phyloP scores from a whole-genome alignment of 1,139 yeast species.

The Pneumocystis carinii region DNA sequence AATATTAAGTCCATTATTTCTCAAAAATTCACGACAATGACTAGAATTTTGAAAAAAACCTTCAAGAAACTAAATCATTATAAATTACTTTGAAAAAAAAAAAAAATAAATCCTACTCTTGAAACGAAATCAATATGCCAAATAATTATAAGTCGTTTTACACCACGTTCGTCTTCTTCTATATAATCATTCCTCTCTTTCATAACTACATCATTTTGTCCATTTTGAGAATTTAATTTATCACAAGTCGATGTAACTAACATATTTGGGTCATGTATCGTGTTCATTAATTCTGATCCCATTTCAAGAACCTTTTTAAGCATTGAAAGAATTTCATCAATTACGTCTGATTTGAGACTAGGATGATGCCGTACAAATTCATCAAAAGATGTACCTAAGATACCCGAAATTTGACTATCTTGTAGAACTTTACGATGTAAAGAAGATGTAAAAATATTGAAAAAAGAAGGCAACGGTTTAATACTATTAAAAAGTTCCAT shows the following conservation, averaged over 20 bases:
- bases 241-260: not conserved
- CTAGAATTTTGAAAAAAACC: slow-evolving; percentile 23
- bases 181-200: not conserved
- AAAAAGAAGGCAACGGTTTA: slow-evolving; percentile 35
- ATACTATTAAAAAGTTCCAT: slow-evolving; percentile 38
- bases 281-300: slow-evolving; percentile 18
- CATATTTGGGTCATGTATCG: not conserved
- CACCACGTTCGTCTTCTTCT: slow-evolving; percentile 7
- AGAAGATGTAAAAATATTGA: slow-evolving; percentile 36
- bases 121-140: slow-evolving; percentile 17
- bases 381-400: slow-evolving; percentile 58
- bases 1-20: slow-evolving; percentile 20
- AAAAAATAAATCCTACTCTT: slow-evolving; percentile 4
- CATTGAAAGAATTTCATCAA: slow-evolving; percentile 35
- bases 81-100: not conserved
- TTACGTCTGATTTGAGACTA: slow-evolving; percentile 45
- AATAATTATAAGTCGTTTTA: slow-evolving; percentile 3
- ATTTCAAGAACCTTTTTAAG: slow-evolving; percentile 34
- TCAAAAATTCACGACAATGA: slow-evolving; percentile 23
- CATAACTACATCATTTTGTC: not conserved
- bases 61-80: slow-evolving; percentile 19
- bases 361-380: slow-evolving; percentile 78
- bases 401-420: slow-evolving; percentile 36
- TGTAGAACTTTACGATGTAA: slow-evolving; percentile 37
- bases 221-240: not conserved